These are phyloP conservation scores for Lentinula raphanica DNA, from an alignment of 768 basidiomycete genomes.

Conservation along the genomic window DNA sequence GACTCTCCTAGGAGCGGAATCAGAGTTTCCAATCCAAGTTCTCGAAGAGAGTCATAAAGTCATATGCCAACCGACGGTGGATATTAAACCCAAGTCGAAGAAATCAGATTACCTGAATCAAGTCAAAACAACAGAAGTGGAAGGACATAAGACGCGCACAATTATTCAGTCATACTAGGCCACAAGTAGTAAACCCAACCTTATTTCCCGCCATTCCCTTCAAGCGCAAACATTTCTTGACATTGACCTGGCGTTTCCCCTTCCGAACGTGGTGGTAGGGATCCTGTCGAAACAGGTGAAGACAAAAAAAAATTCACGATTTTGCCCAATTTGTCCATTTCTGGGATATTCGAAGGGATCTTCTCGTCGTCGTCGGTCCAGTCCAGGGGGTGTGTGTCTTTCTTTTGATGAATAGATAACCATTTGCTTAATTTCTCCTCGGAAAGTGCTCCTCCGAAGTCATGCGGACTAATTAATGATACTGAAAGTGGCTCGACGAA, in stretches of 20 bases:
- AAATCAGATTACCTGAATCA: neutral
- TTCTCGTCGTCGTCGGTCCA: neutral
- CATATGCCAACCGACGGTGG: no score
- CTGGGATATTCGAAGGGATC: neutral
- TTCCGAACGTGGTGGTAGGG: no score
- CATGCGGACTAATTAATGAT: neutral
- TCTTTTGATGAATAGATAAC: neutral
- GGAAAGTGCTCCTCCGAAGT: neutral
- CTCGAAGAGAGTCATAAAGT: no score
- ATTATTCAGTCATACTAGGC: neutral
- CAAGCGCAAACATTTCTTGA: neutral
- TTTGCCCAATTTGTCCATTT: neutral
- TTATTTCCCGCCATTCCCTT: neutral
- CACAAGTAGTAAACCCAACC: neutral
- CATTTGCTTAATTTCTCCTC: neutral
- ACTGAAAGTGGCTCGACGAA: neutral
- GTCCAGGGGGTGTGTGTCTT: neutral
- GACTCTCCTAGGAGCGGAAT: no score
- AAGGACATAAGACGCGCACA: conserved; percentile 1
- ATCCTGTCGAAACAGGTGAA: no score
- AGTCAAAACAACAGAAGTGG: neutral
- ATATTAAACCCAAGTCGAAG: no score
- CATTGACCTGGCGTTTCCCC: neutral
- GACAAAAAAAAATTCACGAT: no score
- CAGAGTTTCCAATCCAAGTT: no score